Base-by-base conservation (phyloP, 2,329 filamentous ascomycete genomes). In the Penicillium carneum region DNA sequence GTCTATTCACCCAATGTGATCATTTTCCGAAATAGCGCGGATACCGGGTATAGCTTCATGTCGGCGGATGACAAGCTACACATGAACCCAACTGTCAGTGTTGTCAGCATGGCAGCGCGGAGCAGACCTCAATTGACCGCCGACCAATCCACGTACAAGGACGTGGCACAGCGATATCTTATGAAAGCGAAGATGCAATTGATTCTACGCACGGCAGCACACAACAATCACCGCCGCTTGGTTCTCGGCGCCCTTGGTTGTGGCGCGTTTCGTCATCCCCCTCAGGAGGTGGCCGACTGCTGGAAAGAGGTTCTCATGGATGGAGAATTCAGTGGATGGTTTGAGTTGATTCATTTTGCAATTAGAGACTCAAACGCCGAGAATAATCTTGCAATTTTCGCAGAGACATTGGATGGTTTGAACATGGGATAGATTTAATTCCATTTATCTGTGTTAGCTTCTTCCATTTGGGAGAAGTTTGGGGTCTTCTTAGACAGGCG, bases 211-310 rank as follows among this genome's bases (percentile, higher is more conserved):
- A 83, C 88, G 58, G 86, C 87, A 1, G 88, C 83, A n/a, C 71
- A 71, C 4, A 79, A 84, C 31, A 81, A 80, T 1, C 87, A 90
- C 68, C 79, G 82, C 23, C 79, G 83, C 65, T 75, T 92, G 9
- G 85, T 92, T 5, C 79, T 92, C 1, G 89, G 89, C 0, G 88
- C 89, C 0, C 71, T 92, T 51, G 89, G 89, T 0, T 92, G 89
- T 67, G 89, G 89, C 3, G 87, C 84, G 0, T 90, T 90, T 72
- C 68, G 67, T 0, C 90, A 91, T 71, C 89, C 89, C 9, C 81
- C 81, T 0, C 75, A 78, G 34, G 86, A 87, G 63, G 85, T 91
- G n/a, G 88, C 86, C 2, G 61, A 77, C 36, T 88, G 87, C 66
- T 92, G 88, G 82, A 72, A 79, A 31, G 83, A 87, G 68, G 87